These are phyloP conservation scores for Gillenia trifoliata DNA, from an alignment of 306 rosid species.

Conservation along the genomic window DNA sequence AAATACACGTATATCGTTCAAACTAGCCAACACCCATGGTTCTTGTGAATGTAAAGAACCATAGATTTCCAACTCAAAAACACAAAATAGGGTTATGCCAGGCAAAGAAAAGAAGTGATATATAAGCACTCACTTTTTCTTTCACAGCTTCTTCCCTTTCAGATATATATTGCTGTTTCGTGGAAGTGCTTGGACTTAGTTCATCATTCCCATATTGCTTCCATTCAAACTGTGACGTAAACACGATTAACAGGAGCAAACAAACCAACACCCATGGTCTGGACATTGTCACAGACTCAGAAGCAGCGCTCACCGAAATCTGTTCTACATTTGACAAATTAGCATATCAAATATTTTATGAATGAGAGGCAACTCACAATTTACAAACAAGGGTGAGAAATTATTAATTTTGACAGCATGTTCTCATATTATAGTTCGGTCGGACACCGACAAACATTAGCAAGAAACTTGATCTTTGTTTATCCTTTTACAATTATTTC, in stretches of 20 bases:
- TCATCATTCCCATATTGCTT: slow-evolving; percentile 50
- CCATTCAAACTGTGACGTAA: slow-evolving; percentile 67
- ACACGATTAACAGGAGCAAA: slow-evolving; percentile 46
- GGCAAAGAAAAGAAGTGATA: background rate
- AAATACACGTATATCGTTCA: background rate
- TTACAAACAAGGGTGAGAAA: background rate
- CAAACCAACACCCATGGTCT: slow-evolving; percentile 58
- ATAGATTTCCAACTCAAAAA: background rate
- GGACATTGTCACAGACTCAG: slow-evolving; percentile 30
- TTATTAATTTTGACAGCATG: background rate
- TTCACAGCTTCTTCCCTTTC: slow-evolving; percentile 52
- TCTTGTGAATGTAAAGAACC: background rate
- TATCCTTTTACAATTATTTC: background rate
- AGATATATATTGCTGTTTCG: slow-evolving; percentile 32
- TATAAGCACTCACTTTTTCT: slow-evolving; percentile 46
- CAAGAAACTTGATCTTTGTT: background rate
- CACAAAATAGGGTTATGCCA: background rate
- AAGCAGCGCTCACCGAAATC: slow-evolving; percentile 21
- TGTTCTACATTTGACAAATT: slow-evolving; percentile 15
- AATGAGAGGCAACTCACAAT: background rate
- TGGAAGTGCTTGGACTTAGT: slow-evolving; percentile 32
- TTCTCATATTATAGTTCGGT: background rate
- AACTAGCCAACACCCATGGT: too few species aligned
- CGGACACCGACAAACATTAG: background rate
- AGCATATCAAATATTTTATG: background rate